Conservation (phyloP, 768 basidiomycete genomes). For the Thelephora ganbajun region DNA sequence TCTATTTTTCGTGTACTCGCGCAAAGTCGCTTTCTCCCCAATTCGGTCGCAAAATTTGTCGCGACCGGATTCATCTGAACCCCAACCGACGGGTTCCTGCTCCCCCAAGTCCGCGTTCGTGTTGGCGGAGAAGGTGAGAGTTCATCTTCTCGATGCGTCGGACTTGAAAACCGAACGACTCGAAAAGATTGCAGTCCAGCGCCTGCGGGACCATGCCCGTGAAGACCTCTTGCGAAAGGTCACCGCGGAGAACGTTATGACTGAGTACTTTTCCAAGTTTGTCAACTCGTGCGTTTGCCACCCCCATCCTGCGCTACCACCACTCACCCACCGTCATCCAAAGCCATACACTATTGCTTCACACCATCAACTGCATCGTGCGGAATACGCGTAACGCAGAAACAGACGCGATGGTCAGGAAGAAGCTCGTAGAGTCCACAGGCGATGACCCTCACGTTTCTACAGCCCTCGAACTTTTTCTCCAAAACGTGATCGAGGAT, state of each 20-base stretch:
- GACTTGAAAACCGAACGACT: neutral
- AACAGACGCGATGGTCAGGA: too few species aligned
- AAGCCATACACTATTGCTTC: too few species aligned
- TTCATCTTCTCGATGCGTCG: neutral
- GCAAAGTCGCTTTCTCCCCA: conserved; percentile 18
- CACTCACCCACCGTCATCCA: too few species aligned
- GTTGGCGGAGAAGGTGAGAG: conserved; percentile 10
- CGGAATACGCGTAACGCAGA: too few species aligned
- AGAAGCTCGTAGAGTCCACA: too few species aligned
- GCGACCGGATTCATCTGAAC: neutral
- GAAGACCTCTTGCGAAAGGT: conserved; percentile 4
- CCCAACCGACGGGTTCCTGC: conserved; percentile 6
- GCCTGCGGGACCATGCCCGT: conserved; percentile 7
- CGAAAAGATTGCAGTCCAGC: conserved; percentile 3
- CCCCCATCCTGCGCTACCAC: too few species aligned
- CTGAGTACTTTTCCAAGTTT: conserved; percentile 15
- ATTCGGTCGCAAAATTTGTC: conserved; percentile 13
- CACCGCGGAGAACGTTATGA: conserved; percentile 9
- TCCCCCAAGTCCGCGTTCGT: conserved; percentile 14
- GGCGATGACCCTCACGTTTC: too few species aligned
- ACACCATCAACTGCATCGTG: too few species aligned
- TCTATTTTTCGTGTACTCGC: conserved; percentile 25
- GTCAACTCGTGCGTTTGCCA: too few species aligned
- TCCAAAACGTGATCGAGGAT: too few species aligned
- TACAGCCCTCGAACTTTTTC: too few species aligned